phyloP scores from a whole-genome alignment of 208 protist genomes.

The Vickermania spadyakhi region DNA sequence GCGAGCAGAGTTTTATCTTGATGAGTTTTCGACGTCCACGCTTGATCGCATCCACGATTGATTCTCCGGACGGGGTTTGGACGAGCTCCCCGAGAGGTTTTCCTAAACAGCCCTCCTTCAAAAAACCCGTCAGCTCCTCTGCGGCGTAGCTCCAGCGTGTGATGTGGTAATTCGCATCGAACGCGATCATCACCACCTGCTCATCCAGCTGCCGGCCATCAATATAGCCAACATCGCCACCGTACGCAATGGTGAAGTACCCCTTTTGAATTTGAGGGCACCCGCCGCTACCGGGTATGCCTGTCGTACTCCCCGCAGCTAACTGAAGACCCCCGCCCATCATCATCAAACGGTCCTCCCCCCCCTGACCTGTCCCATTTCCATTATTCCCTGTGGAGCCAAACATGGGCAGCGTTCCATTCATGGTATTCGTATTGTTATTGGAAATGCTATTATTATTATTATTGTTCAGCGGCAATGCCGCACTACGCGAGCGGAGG shows the following conservation, averaged over 20 bases:
- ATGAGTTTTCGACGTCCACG: conserved; percentile 15
- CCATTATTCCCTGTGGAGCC: not conserved
- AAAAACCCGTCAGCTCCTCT: conserved; percentile 79
- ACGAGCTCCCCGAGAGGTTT: conserved; percentile 81
- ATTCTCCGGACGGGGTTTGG: conserved; percentile 23
- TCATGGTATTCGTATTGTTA: too few relatives aligned
- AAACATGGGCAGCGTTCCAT: too few relatives aligned
- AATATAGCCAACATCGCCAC: conserved; percentile 68
- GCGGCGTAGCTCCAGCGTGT: conserved; percentile 82
- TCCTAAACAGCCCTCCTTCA: conserved; percentile 69
- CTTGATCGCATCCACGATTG: not conserved
- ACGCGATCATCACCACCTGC: conserved; percentile 87
- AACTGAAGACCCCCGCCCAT: not conserved
- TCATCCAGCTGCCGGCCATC: conserved; percentile 72
- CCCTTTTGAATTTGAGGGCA: conserved; percentile 40
- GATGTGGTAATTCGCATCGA: conserved; percentile 61
- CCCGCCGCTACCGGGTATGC: not conserved
- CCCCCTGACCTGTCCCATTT: not conserved
- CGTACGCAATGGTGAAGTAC: conserved; percentile 75
- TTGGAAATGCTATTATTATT: too few relatives aligned
- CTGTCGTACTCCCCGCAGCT: not conserved
- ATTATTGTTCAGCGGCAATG: not conserved
- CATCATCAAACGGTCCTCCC: not conserved
- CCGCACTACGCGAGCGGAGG: not conserved
- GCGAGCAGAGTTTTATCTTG: conserved; percentile 72